Conservation (phyloP, 192 early-diverging fungal species). For the Pilaira anomala region DNA sequence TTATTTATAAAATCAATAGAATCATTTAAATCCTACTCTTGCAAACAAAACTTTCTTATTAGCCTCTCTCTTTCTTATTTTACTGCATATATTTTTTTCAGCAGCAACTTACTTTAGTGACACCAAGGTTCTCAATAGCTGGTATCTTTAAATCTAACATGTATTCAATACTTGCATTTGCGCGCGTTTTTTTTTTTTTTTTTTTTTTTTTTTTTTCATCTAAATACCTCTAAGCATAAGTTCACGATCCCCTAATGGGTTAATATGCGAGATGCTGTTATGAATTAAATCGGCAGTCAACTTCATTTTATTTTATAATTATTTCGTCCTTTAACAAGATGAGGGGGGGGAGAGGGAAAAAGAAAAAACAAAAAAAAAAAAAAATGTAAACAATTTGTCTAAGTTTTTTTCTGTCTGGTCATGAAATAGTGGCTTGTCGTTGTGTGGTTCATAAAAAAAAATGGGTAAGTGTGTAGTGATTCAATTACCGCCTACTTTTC, state of each 20-base stretch:
- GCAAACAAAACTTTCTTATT: neutral
- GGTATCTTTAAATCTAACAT: slow-evolving; percentile 77
- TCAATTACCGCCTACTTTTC: neutral
- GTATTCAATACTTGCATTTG: slow-evolving; percentile 8
- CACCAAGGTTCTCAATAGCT: slow-evolving; percentile 91
- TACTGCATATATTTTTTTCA: neutral
- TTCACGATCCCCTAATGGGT: slow-evolving; percentile 87
- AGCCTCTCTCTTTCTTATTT: neutral
- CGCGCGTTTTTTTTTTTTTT: slow-evolving; percentile 1
- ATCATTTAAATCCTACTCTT: slow-evolving; percentile 81
- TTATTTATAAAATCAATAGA: slow-evolving; percentile 92
- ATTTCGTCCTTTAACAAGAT: too few species aligned
- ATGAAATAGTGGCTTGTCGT: too few species aligned
- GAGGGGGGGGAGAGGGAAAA: neutral
- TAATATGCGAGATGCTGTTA: slow-evolving; percentile 68
- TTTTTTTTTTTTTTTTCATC: slow-evolving; percentile 1
- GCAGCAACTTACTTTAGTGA: slow-evolving; percentile 68
- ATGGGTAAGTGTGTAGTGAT: too few species aligned
- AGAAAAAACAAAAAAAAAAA: neutral
- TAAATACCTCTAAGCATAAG: slow-evolving; percentile 82
- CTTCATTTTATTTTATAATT: slow-evolving; percentile 51
- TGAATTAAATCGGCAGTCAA: slow-evolving; percentile 72
- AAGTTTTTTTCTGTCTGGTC: too few species aligned
- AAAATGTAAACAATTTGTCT: neutral
- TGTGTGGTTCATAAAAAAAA: too few species aligned